These are phyloP conservation scores for Aspergillus japonicus DNA, from an alignment of 2,329 filamentous ascomycete genomes.

Conservation along the genomic window DNA sequence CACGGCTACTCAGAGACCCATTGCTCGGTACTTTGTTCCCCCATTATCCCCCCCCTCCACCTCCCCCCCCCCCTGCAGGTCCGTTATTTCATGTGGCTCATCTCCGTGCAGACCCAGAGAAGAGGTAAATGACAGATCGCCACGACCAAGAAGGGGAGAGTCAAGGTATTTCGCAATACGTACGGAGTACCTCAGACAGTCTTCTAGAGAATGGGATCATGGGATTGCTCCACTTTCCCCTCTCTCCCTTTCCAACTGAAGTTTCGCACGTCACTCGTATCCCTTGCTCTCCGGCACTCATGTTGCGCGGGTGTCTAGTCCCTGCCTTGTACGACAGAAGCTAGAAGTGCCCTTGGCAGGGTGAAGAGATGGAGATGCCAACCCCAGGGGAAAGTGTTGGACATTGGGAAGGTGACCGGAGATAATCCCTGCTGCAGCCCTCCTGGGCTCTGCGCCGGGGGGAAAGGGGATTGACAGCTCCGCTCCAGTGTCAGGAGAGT, in stretches of 20 bases:
- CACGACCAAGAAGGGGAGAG: conserved; percentile 1
- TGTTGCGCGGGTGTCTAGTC: neutral
- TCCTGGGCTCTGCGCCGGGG: conserved; percentile 5
- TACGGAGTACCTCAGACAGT: no score
- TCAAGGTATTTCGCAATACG: neutral
- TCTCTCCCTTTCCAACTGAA: neutral
- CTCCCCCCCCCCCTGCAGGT: conserved; percentile 16
- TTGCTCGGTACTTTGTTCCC: conserved; percentile 14
- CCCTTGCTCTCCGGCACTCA: conserved; percentile 15
- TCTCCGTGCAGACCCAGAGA: neutral
- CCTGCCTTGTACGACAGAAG: neutral
- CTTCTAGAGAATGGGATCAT: neutral
- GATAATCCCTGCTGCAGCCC: conserved; percentile 4
- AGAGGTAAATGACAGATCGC: conserved; percentile 18
- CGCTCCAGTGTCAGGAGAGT: conserved; percentile 6
- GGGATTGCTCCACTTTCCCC: neutral
- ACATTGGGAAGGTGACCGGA: neutral
- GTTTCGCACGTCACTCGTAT: conserved; percentile 3
- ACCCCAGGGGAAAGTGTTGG: neutral
- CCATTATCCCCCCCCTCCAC: neutral
- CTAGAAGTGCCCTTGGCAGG: neutral
- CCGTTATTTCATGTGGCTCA: conserved; percentile 21
- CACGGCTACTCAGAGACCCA: conserved; percentile 7
- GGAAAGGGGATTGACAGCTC: conserved; percentile 8
- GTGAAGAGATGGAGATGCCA: neutral